These are phyloP conservation scores for Sideroxylon spinosum DNA, from an alignment of 179 eudicot genomes.

Conservation along the genomic window DNA sequence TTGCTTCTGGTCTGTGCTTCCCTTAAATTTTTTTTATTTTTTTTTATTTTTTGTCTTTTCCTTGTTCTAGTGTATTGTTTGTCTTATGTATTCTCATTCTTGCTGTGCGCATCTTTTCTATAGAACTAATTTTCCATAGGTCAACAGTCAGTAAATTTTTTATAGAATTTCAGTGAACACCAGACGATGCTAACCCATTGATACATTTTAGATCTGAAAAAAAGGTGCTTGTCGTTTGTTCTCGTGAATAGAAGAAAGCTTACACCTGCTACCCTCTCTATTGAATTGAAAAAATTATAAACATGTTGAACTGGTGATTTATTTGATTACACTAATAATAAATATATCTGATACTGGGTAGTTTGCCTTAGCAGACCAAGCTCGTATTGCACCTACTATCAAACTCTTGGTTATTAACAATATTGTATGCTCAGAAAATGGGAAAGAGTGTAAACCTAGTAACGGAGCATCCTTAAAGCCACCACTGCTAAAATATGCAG, in stretches of 20 bases:
- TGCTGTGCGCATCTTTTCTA: neutral
- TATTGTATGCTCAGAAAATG: conserved; percentile 14
- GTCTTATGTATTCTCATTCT: conserved; percentile 5
- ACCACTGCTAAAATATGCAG: conserved; percentile 1
- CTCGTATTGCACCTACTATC: neutral
- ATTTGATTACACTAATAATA: conserved; percentile 1
- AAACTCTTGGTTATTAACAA: conserved; percentile 7
- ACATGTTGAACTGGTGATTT: neutral
- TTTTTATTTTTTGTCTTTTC: neutral
- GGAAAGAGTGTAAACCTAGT: conserved; percentile 12
- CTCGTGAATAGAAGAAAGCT: neutral
- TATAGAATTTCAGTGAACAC: neutral
- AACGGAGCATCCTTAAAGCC: conserved; percentile 10
- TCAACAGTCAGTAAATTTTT: neutral
- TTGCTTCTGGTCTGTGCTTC: neutral
- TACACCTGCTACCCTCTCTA: neutral
- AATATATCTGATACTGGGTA: neutral
- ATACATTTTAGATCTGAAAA: neutral
- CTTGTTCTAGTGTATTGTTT: neutral
- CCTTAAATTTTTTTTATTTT: neutral
- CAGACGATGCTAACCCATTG: neutral
- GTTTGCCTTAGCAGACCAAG: neutral
- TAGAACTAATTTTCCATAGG: neutral
- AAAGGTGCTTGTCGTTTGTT: neutral
- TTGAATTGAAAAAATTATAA: neutral